Percentiles rank a stretch among this genome's conserved stretches.
Conservation (phyloP, 306 rosid genomes). For the Begonia fuchsioides region DNA sequence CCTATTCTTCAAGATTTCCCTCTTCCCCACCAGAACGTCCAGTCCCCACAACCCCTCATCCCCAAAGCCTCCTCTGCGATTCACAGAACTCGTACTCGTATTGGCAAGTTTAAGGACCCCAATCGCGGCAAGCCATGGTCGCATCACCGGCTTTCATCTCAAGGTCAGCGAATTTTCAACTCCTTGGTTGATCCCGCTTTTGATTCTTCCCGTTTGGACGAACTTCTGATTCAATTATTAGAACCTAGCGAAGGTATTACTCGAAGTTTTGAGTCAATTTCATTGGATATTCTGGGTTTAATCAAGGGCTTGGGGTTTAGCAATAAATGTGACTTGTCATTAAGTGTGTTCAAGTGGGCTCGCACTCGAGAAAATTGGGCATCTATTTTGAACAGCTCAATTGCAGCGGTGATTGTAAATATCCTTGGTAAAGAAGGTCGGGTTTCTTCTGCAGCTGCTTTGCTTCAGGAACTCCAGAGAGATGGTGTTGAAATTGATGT, state of each 20-base stretch:
- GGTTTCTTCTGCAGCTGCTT: conserved; percentile 37
- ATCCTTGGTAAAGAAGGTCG: conserved; percentile 63
- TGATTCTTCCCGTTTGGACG: conserved; percentile 16
- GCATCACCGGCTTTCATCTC: conserved; percentile 32
- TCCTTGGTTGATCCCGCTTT: conserved; percentile 31
- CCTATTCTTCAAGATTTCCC: conserved; percentile 39
- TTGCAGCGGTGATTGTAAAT: conserved; percentile 46
- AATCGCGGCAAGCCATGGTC: conserved; percentile 82
- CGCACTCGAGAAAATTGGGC: conserved; percentile 11
- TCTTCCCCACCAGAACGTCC: conserved; percentile 10
- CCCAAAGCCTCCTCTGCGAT: conserved; percentile 6
- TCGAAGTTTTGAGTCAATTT: conserved; percentile 13
- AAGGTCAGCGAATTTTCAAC: conserved; percentile 39
- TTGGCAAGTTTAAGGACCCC: conserved; percentile 46
- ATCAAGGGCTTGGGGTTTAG: conserved; percentile 46
- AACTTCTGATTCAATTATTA: conserved; percentile 18
- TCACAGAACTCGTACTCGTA: conserved; percentile 26
- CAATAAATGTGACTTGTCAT: conserved; percentile 42
- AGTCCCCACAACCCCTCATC: conserved; percentile 5
- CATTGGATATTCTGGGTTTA: conserved; percentile 44
- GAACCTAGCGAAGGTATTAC: conserved; percentile 9
- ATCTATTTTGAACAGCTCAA: conserved; percentile 27
- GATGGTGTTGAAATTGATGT: conserved; percentile 55
- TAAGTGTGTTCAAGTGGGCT: conserved; percentile 45
- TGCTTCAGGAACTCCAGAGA: conserved; percentile 32